Percentiles rank a stretch among this genome's conserved stretches.
phyloP scores from a whole-genome alignment of 179 eudicot species.

The Camellia oleifera region DNA sequence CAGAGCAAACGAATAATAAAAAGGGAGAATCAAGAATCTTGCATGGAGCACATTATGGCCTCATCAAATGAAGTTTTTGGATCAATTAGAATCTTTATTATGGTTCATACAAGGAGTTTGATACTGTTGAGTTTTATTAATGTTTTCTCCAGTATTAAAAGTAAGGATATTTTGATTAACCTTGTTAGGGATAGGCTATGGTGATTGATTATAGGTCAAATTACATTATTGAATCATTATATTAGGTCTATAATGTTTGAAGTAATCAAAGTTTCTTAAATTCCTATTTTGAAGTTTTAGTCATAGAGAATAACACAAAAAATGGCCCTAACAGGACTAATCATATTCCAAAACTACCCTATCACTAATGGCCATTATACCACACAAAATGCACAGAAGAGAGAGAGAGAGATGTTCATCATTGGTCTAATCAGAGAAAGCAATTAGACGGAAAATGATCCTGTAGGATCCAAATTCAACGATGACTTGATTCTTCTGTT shows the following conservation, averaged over 20 bases:
- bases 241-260: not conserved
- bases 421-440: not conserved
- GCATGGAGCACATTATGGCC: no score
- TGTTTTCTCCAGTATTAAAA: not conserved
- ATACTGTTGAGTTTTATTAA: no score
- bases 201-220: not conserved
- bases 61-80: not conserved
- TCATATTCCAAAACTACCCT: not conserved
- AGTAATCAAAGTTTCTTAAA: not conserved
- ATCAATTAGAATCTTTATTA: no score
- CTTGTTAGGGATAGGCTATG: not conserved
- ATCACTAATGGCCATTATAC: not conserved
- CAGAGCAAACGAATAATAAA: no score
- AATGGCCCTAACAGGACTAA: no score
- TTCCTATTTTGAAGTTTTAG: not conserved
- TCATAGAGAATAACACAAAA: not conserved
- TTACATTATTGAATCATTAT: not conserved
- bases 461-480: slow-evolving; percentile 1
- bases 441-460: slow-evolving; percentile 1
- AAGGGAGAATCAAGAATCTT: no score
- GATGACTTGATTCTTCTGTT: slow-evolving; percentile 6
- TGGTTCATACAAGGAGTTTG: no score
- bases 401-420: no score
- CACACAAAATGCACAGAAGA: not conserved
- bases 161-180: not conserved